These are phyloP conservation scores for Musa balbisiana DNA, from an alignment of 202 grass and related monocot genomes.

Conservation along the genomic window DNA sequence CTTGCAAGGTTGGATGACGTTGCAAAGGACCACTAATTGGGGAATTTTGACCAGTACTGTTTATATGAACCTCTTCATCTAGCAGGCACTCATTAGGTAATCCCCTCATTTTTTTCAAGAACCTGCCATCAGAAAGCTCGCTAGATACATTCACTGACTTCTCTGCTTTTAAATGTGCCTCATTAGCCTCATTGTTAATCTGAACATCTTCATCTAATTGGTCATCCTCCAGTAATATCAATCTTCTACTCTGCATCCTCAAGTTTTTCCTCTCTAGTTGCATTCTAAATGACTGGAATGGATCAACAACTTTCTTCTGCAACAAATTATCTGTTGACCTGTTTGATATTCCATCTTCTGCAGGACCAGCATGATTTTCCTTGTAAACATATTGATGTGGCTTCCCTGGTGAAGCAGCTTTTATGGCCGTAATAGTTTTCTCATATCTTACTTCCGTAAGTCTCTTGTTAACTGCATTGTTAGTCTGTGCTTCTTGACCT, in stretches of 20 bases:
- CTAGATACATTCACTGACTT: slow-evolving; percentile 21
- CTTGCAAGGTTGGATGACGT: slow-evolving; percentile 13
- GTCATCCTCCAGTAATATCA: slow-evolving; percentile 14
- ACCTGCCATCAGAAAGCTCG: slow-evolving; percentile 8
- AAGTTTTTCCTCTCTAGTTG: not conserved
- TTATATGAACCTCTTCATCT: slow-evolving; percentile 18
- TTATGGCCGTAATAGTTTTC: not conserved
- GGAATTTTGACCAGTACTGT: not conserved
- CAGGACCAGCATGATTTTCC: not conserved
- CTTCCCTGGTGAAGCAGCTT: not conserved
- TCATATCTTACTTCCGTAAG: not conserved
- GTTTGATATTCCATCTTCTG: not conserved
- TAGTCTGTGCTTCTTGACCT: not conserved
- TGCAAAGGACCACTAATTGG: not conserved
- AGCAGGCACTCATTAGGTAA: not conserved
- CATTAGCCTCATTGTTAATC: not conserved
- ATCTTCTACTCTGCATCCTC: slow-evolving; percentile 8
- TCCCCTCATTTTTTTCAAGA: slow-evolving; percentile 8
- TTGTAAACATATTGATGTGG: not conserved
- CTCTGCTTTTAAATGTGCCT: slow-evolving; percentile 12
- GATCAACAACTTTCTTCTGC: not conserved
- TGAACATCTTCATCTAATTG: not conserved
- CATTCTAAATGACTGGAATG: not conserved
- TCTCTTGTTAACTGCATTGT: not conserved
- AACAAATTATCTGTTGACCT: not conserved